Percentiles rank a stretch among this genome's conserved stretches.
These are phyloP conservation scores for Sedum album DNA, from an alignment of 164 flowering plant species.

Conservation along the genomic window DNA sequence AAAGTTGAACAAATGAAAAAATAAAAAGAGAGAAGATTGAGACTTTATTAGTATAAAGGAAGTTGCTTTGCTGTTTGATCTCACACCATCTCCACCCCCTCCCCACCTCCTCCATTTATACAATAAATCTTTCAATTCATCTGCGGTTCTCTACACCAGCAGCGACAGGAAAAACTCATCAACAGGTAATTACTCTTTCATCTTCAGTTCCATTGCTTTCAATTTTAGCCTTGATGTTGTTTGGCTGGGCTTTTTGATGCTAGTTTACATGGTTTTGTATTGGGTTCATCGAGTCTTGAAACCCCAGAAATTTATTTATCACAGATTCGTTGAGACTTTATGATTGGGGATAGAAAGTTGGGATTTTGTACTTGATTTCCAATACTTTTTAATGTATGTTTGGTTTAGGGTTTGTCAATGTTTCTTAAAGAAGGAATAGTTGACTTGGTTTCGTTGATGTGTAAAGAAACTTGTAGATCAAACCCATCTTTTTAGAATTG, in stretches of 20 bases:
- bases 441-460: not conserved
- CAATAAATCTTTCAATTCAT: not conserved
- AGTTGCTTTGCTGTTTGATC: not conserved
- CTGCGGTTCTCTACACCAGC: not conserved
- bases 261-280: not conserved
- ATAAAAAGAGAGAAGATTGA: not conserved
- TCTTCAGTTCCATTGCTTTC: not conserved
- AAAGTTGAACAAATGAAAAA: too few species aligned
- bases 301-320: not conserved
- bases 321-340: not conserved
- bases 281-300: not conserved
- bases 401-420: not conserved
- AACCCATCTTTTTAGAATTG: too few species aligned
- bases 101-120: not conserved
- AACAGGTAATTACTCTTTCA: not conserved
- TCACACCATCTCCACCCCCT: not conserved
- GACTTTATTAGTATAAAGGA: not conserved
- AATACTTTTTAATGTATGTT: not conserved
- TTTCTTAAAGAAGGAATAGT: not conserved
- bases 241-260: too few species aligned
- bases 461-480: not conserved
- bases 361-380: not conserved
- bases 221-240: not conserved
- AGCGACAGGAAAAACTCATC: not conserved
- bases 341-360: not conserved